Base-by-base conservation (phyloP, 2,329 filamentous ascomycete species). In the Phymatotrichopsis omnivora region DNA sequence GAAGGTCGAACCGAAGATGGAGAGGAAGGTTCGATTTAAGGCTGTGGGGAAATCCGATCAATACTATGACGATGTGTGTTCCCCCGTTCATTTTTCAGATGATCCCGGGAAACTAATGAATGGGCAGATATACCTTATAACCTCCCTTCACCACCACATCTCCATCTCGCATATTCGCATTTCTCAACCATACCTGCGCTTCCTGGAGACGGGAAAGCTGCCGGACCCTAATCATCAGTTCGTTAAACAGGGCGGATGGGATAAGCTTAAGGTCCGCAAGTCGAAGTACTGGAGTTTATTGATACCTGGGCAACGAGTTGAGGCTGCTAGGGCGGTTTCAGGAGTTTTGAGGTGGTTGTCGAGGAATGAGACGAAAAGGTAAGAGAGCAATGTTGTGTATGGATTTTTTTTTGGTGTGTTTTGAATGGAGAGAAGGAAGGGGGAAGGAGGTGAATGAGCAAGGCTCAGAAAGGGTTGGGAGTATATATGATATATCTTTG, bases 1-100 rank as follows among this genome's bases (percentile, higher is more conserved):
- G 7, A 49, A 70, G 8, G 72, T 76, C 11, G 69, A 78, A 53
- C 73, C 73, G 24, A 72, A 68, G 45, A 61, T 61, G 0, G 77
- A 80, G 60, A 67, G 66, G 39, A 56, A 56, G 19, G 22, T 54
- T 11, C 49, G 52, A 25, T 53, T 37, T 31, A 37, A 41, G 27
- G 52, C 53, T 17, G 28, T 56, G 20, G 53, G 53, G 16, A 50
- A 42, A 31, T 34, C 19, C 14, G 42, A 37, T 19, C 46, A 49
- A 37, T 52, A 44, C 35, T 50, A 46, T 20, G 53, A 56, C 42
- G 52, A 54, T 49, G 53, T 56, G 45, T 31, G 41, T 33, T 40
- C 16, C 23, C 36, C 8, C 24, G 27, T 8, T 16, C 24, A 20
- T 38, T 10, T 6, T n/a, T 10, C 19, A 7, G 8, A 34, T 17